Evolutionary conservation across 257 asterid species (phyloP), one percentile per base, ranked within the genome.

Genomic region (Ocimum tenuiflorum): DNA sequence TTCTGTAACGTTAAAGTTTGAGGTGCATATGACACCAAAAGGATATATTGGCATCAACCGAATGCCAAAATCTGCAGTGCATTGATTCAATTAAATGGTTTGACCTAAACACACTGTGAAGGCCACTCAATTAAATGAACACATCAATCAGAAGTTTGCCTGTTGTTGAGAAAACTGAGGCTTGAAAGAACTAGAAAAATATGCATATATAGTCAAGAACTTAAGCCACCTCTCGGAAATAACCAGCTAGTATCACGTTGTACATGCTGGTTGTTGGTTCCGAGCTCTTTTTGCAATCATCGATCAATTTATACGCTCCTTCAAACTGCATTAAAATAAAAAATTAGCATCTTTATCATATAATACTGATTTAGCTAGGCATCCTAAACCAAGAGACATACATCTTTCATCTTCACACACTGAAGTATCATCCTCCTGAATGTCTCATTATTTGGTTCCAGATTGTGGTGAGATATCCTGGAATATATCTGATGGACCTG

Each of bases 331-430:
- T 48, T 36, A 13, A 33, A 12, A 56, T 48, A 63, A 57, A 62
- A 72, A 35, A 14, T 11, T 68, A 50, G 38, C 64, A 57, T 38
- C 19, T 53, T 47, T 22, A 54, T 46, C 22, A 65, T 18, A 15
- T 68, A 48, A 52, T 36, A 47, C 64, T 56, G 4, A 63, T 36
- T 58, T 53, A 64, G 61, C 51, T 51, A 38, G 19, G 69, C 57
- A 50, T 48, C 51, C 36, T 53, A 65, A 59, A 68, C 29, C 43
- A 51, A 20, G 53, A 65, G 60, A 55, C 82, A 86, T 77, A 86
- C 97, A 76, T 90, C 96, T 84, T 86, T 90, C 95, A 82, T 82
- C 75, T 61, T 90, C 78, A 88, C 97, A 59, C 65, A 70, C 33
- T 85, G 86, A 78, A 49, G 66, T 75, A 85, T 81, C 91, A 90